phyloP scores from a whole-genome alignment of 1,139 yeast species.

The Lodderomyces parapsilosis region DNA sequence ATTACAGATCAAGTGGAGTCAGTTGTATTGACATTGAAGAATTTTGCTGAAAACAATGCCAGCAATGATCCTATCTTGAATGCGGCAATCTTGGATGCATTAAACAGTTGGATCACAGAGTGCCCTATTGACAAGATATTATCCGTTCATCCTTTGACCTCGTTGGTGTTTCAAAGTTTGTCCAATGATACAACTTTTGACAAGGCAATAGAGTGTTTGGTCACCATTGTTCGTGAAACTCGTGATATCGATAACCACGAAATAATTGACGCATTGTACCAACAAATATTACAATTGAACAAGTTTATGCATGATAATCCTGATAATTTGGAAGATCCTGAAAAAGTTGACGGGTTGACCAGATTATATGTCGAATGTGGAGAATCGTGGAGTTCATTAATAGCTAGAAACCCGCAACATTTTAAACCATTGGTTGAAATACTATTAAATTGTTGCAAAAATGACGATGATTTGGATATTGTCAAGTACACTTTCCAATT shows the following conservation, averaged over 20 bases:
- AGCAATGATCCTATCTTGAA: conserved; percentile 17
- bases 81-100: conserved; percentile 63
- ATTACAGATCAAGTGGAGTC: conserved; percentile 67
- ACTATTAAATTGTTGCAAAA: conserved; percentile 58
- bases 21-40: conserved; percentile 61
- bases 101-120: conserved; percentile 89
- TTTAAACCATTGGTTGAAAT: conserved; percentile 79
- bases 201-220: conserved; percentile 82
- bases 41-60: conserved; percentile 35
- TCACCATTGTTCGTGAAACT: conserved; percentile 78
- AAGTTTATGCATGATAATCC: conserved; percentile 40
- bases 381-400: conserved; percentile 89
- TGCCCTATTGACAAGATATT: conserved; percentile 69
- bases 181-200: conserved; percentile 70
- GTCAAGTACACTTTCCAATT: conserved; percentile 89
- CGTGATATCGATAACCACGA: conserved; percentile 65
- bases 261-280: conserved; percentile 65
- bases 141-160: conserved; percentile 59
- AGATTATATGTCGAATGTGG: conserved; percentile 89
- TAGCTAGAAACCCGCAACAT: conserved; percentile 69
- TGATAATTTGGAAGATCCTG: conserved; percentile 59
- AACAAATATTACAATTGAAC: conserved; percentile 62
- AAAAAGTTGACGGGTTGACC: conserved; percentile 68
- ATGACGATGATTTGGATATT: conserved; percentile 80
- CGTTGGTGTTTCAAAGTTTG: conserved; percentile 68